Evolutionary conservation across 345 rosid genomes (phyloP), one percentile per base, ranked within the genome.

Genomic region (Eutrema yunnanense): DNA sequence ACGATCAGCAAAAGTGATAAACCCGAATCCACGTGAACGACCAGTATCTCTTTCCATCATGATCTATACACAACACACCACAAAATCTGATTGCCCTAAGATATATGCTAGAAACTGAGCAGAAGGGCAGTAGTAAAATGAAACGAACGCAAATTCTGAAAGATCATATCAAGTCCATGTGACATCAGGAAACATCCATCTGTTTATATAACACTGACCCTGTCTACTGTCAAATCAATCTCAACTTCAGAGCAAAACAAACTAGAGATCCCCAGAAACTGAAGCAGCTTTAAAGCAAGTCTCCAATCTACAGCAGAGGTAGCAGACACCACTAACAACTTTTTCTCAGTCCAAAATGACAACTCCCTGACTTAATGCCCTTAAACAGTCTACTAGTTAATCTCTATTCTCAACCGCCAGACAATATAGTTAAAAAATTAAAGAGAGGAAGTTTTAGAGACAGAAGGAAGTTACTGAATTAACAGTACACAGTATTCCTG

Each of bases 21-120:
- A 96, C 64, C 99, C 99, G 69, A 96, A 96, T 61, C 99, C 99
- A 47, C 96, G 96, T 41, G 98, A 87, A 61, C 99, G 95, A 29
- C 96, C 96, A 2, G 92, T 87, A 66, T 92, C 97, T 80, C 96
- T 92, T 81, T 92, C 99, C 89, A 90, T 50, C 97, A 96, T 92
- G 69, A 96, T 86, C 99, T 92, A 73, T 81, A 84, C 44, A 80
- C 62, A 84, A 53, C 46, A 81, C 57, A 82, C 78, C 71, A 69
- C 43, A 71, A 72, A 80, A 81, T 67, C 73, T 76, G 77, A 83
- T 57, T 67, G 71, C 57, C 47, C 33, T 69, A 60, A 56, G 9
- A 56, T 70, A 67, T 65, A 77, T 71, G 57, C 72, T 51, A 69
- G 65, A 63, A 67, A 73, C 76, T 58, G 78, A 67, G 63, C 56